Evolutionary conservation across 805 yeast genomes (phyloP).

Genomic region (Pichia membranifaciens): DNA sequence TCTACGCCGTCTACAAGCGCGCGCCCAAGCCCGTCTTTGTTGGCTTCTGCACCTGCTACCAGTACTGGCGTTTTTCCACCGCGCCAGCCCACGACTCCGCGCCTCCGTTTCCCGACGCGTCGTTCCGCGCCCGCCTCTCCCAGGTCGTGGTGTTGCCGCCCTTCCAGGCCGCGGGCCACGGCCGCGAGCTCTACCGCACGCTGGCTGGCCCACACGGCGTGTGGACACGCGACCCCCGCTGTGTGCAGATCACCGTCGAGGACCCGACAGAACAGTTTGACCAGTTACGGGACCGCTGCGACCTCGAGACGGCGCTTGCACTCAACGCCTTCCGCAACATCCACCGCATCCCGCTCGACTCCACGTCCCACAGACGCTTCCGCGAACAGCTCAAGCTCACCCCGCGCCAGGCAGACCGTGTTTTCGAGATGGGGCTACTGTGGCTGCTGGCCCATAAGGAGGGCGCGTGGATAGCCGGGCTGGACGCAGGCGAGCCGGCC

Average conservation of each 20-base stretch:
- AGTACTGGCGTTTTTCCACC: conserved; percentile 68
- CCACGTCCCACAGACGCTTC: conserved; percentile 12
- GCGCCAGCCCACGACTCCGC: no score
- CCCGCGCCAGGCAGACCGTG: conserved; percentile 75
- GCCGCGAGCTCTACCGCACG: conserved; percentile 55
- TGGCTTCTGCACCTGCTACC: conserved; percentile 81
- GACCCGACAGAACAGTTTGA: conserved; percentile 94
- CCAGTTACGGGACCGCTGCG: conserved; percentile 80
- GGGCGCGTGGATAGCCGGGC: conserved; percentile 17
- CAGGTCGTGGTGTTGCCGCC: conserved; percentile 86
- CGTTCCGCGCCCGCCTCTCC: conserved; percentile 67
- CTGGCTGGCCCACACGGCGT: conserved; percentile 47
- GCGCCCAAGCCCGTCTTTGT: conserved; percentile 42
- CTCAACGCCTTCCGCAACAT: conserved; percentile 30
- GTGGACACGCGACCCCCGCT: conserved; percentile 49
- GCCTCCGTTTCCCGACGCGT: background rate
- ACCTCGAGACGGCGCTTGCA: conserved; percentile 45
- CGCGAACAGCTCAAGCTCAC: conserved; percentile 17
- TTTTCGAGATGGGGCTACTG: conserved; percentile 68
- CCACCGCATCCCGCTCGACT: conserved; percentile 16
- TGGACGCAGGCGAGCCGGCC: conserved; percentile 27
- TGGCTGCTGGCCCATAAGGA: conserved; percentile 31
- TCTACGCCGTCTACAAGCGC: conserved; percentile 49
- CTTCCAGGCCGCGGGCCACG: conserved; percentile 69
- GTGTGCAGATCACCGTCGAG: conserved; percentile 79